Base-by-base conservation (phyloP, 805 yeast genomes). In the Cephaloascus albidus region DNA sequence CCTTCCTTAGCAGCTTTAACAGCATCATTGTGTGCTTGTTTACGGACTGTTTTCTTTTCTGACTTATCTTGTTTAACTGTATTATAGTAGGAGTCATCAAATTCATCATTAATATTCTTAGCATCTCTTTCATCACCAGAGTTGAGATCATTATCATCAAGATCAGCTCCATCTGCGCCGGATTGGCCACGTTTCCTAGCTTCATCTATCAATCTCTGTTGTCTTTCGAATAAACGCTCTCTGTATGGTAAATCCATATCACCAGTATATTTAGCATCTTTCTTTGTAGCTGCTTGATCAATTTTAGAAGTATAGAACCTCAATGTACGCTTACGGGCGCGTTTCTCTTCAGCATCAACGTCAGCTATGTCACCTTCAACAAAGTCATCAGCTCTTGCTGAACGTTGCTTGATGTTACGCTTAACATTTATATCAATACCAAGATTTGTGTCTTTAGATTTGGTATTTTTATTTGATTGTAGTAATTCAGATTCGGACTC, bases 291-390 rank as follows among this genome's bases (percentile, higher is more conserved):
- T 38, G 81, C 81, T 63, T 89, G 95, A 58, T 88, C 96, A 59
- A 93, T 89, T 61, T 90, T 89, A 42, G 97, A 85, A 1, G 98
- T 93, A 71, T 93, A 93, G 78, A 93, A 93, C 44, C 97, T 80
- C 51, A 93, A 74, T 2, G 95, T 74, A 54, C 76, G 77, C 67
- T 81, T 84, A 50, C 94, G 78, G 17, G 79, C 74, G 43, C 73
- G 76, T 65, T 89, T 90, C 42, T 88, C 97, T 53, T 86, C 95
- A 35, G 74, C 71, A 60, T 93, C 97, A 36, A 87, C 79, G 20
- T 78, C 93, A 38, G 85, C 94, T 35, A 85, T 72, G 27, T 72
- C 77, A 20, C 78, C 68, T 52, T 87, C 95, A n/a, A 76, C 69
- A 52, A 65, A 81, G 56, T 83, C 93, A 43, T 70, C 72, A 4